Evolutionary conservation across 768 basidiomycete genomes (phyloP), one percentile per base, ranked within the genome.

Genomic region (Panaeolus papilionaceus): DNA sequence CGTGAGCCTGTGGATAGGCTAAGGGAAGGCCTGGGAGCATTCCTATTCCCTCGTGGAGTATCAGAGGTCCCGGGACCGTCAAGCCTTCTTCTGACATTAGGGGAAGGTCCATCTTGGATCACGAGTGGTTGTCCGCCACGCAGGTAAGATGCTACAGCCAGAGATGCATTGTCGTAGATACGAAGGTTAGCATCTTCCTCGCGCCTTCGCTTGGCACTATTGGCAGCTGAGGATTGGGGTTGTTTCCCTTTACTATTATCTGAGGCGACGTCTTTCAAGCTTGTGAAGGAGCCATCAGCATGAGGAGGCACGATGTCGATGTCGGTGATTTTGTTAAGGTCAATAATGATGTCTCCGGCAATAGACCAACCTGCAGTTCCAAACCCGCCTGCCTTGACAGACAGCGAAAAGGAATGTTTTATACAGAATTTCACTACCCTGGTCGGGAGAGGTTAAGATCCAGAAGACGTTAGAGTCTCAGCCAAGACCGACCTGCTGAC

Each of bases 341-440:
- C 96, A 71, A 96, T 78, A 73, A 97, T 89, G 66, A 97, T 82
- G 72, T 96, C 91, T 42, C 96, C 96, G 16, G 89, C 89, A 64
- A 96, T 87, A 61, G 93, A 88, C 92, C 94, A 95, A 1, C 94
- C 95, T 10, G 91, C 93, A 1, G 93, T 96, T 6, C 95, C 96
- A 74, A 92, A 96, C 0, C 96, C 96, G 28, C 96, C 96, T 1
- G 93, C 92, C 75, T 94, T 95, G 72, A 95, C 85, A 9, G 93
- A 95, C 5, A 92, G 86, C 10, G 91, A 88, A 2, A 96, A 80
- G 0, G 79, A 79, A 73, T 95, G 84, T 64, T 88, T 86, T n/a
- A 75, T 78, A 74, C 94, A 96, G 77, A 96, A 95, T 12, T 85
- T 71, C 66, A 97, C 77, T 66, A 88, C 82, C 72, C 93, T 94